These are phyloP conservation scores for Fraxinus albicans DNA, from an alignment of 305 asterid genomes.

Conservation along the genomic window DNA sequence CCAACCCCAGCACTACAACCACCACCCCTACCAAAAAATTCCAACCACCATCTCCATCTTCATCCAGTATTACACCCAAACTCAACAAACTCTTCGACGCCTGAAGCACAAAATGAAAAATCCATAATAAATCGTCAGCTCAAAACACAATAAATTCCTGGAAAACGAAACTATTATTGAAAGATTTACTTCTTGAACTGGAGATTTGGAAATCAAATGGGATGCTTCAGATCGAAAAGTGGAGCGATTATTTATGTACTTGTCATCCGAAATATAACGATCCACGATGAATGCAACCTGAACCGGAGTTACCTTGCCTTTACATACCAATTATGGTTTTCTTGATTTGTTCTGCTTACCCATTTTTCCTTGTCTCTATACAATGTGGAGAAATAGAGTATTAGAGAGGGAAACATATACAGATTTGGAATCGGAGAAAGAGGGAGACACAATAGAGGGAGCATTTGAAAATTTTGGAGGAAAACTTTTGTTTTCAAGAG, in stretches of 20 bases:
- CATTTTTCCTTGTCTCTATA: conserved; percentile 29
- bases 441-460: conserved; percentile 19
- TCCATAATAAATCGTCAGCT: not conserved
- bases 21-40: too few relatives aligned
- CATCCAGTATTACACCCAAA: conserved; percentile 81
- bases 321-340: conserved; percentile 54
- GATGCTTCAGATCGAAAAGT: conserved; percentile 81
- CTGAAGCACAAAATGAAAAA: conserved; percentile 23
- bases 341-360: conserved; percentile 59
- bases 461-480: conserved; percentile 42
- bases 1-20: too few relatives aligned
- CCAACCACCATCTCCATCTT: conserved; percentile 7
- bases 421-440: conserved; percentile 16
- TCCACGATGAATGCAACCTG: conserved; percentile 92
- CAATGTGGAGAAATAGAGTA: conserved; percentile 4
- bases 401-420: not conserved
- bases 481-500: not conserved
- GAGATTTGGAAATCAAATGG: conserved; percentile 47
- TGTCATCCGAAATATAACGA: conserved; percentile 73
- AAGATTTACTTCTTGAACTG: conserved; percentile 54
- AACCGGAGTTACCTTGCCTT: conserved; percentile 77
- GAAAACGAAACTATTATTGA: not conserved
- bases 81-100: conserved; percentile 81
- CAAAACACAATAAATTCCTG: not conserved
- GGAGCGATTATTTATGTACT: conserved; percentile 46